Evolutionary conservation across 495 filamentous ascomycete species (phyloP), one percentile per base, ranked within the genome.

Genomic region (Parathielavia hyrcaniae): DNA sequence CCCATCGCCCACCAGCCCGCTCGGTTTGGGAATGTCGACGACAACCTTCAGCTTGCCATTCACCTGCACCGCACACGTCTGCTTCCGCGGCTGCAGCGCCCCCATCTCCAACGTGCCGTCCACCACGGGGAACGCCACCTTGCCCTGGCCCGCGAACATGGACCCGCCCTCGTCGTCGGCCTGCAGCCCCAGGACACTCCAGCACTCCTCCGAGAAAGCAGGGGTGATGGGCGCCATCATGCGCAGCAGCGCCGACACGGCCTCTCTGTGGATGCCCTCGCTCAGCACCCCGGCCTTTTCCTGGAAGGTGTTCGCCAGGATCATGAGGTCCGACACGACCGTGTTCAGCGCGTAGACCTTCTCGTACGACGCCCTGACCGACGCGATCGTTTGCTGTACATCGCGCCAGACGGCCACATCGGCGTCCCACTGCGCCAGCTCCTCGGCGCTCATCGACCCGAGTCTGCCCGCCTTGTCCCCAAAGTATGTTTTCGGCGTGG

Each of bases 201-300:
- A 93, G 62, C 83, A 87, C 66, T 95, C 90, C 44, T 91, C 88
- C 1, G 88, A 77, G 53, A 91, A 80, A 0, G 85, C 86, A 0
- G 90, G 89, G 0, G 87, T 80, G 38, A 95, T 81, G 7, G 90
- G 90, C 1, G 88, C 85, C 60, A 90, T 71, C 70, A 95, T 81
- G 16, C 81, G 79, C 34, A 95, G 63, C 22, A 95, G 76, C 23
- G 74, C 70, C 4, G 60, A 61, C 1, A 73, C 64, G 11, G 73
- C 71, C 41, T 76, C 72, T 23, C 53, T 16, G 50, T 60, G 64
- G 48, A 79, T 59, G 8, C 45, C 14, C 20, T 56, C 45, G 32
- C 59, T 64, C n/a, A 67, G 66, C 9, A 39, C 30, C 1, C 59
- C 45, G 9, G 66, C 55, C 1, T 56, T 30, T 6, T 68, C 70